Evolutionary conservation across 2,329 filamentous ascomycete species (phyloP).

Genomic region (Aspergillus sp.): DNA sequence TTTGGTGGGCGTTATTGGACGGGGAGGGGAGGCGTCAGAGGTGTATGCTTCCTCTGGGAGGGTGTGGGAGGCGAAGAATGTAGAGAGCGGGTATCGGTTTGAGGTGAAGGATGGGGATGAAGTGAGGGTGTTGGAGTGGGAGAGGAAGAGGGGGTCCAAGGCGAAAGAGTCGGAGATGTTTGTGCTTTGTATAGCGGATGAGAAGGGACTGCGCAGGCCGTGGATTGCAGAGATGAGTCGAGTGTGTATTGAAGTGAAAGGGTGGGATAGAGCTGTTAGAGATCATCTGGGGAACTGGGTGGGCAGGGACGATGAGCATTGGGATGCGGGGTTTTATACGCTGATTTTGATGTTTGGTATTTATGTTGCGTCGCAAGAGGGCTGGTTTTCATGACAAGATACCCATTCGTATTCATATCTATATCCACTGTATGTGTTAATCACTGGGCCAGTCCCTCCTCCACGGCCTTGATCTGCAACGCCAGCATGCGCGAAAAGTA

Average conservation of each 20-base stretch:
- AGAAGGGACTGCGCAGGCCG: background rate
- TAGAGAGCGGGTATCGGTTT: constrained; percentile 6
- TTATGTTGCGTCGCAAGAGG: constrained; percentile 23
- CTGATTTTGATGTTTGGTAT: constrained; percentile 26
- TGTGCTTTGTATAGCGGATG: too few species aligned
- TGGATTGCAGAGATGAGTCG: background rate
- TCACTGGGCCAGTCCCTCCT: constrained; percentile 21
- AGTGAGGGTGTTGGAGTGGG: constrained; percentile 7
- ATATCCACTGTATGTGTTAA: background rate
- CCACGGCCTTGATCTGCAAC: constrained; percentile 46
- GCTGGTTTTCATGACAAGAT: constrained; percentile 14
- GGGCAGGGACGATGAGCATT: constrained; percentile 6
- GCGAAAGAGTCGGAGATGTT: too few species aligned
- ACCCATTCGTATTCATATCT: background rate
- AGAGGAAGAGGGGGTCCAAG: constrained; percentile 8
- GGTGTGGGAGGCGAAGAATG: constrained; percentile 8
- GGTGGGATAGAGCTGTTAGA: constrained; percentile 16
- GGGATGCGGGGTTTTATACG: constrained; percentile 23
- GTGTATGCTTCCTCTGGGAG: too few species aligned
- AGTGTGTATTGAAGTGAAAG: constrained; percentile 1
- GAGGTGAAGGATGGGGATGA: constrained; percentile 6
- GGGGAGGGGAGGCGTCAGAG: too few species aligned
- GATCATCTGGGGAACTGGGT: constrained; percentile 11
- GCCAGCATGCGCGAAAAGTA: constrained; percentile 55
- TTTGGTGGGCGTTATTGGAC: constrained; percentile 1